phyloP scores from a whole-genome alignment of 23 red algal genomes.

The Gracilaria domingensis region DNA sequence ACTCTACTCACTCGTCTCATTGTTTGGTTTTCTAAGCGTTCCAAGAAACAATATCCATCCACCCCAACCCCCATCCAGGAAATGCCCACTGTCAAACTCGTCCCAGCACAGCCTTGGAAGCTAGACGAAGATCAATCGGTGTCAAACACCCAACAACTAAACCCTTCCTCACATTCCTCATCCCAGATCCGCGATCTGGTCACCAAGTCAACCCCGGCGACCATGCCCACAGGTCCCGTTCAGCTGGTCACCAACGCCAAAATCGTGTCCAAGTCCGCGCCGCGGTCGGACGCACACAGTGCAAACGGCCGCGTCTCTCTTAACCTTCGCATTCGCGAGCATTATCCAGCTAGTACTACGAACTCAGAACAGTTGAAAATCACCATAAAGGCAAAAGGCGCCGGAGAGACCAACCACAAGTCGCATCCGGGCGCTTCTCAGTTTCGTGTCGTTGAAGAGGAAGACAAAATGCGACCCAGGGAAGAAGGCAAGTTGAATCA shows the following conservation, averaged over 20 bases:
- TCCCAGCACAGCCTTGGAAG: background rate
- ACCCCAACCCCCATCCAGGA: background rate
- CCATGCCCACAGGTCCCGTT: background rate
- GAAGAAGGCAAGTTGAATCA: background rate
- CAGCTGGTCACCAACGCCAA: constrained; percentile 28
- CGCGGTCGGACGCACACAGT: background rate
- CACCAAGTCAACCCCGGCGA: background rate
- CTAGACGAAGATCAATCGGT: constrained; percentile 5
- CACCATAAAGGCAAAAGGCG: background rate
- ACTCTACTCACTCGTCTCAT: too few species aligned
- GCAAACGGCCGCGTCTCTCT: constrained; percentile 12
- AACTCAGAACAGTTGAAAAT: background rate
- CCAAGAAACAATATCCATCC: background rate
- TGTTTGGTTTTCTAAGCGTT: background rate
- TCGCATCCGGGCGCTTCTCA: background rate
- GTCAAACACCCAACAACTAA: background rate
- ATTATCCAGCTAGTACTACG: background rate
- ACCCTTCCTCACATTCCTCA: background rate
- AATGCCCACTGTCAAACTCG: constrained; percentile 32
- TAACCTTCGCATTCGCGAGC: constrained; percentile 16
- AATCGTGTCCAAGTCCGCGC: background rate
- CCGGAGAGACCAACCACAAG: background rate
- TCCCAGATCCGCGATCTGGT: constrained; percentile 23
- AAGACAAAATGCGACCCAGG: background rate
- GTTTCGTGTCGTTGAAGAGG: background rate